Base-by-base conservation (phyloP, 768 basidiomycete genomes). In the Amanita pallidorosea region DNA sequence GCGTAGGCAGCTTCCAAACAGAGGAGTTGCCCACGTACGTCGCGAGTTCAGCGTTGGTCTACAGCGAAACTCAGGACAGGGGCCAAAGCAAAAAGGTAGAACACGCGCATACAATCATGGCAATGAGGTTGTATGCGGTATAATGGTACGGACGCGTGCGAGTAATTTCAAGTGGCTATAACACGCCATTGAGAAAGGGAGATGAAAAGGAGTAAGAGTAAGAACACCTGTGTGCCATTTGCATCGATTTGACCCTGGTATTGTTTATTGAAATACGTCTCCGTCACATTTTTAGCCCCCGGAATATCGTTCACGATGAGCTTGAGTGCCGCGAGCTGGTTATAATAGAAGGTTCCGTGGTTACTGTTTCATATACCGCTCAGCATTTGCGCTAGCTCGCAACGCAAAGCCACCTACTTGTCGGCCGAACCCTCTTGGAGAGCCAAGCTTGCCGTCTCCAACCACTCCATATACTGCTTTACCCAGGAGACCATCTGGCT, bases 71-170 rank as follows among this genome's bases (percentile, higher is more conserved):
- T 7, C n/a, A 45, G 38, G 23, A 37, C 25, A 35, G 29, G 27
- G 37, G 25, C 25, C 36, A 17, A 22, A 34, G 17, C 51, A 31
- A 20, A 31, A 20, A 37, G 46, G 37, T 2, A 35, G n/a, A 7
- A 43, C n/a, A 20, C 45, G 5, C 7, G 60, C 75, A 60, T 54
- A 82, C 80, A 45, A 83, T 77, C 76, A 84, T 79, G 7, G 80
- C 82, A 1, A 76, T 78, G 13, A 84, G 68, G 54, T 86, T 86
- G 64, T 81, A 85, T 0, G 75, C 72, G 8, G 79, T 72, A 59
- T 85, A 84, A 58, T 85, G 82, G 61, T 76, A 83, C 13, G 83
- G 80, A 9, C 76, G 68, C 1, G 80, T 80, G 23, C 83, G 76
- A 2, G 62, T 68, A 15, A 78, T 71, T 65, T 85, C 83, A 12